Conservation (phyloP, 2,329 filamentous ascomycete genomes). For the Verticillium tricorpus region DNA sequence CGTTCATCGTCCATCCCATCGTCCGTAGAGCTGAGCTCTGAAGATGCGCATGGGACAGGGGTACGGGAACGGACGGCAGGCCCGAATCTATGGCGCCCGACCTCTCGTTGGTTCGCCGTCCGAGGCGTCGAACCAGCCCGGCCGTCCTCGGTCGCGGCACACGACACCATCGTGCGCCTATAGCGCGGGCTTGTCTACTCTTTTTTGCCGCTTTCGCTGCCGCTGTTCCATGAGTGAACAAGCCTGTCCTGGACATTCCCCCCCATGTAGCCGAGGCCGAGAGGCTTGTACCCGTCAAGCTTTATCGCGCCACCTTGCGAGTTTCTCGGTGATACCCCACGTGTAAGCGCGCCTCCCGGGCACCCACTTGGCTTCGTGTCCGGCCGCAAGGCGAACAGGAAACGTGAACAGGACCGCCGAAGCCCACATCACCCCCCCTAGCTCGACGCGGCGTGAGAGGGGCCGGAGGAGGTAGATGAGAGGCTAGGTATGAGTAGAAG, state of each 20-base stretch:
- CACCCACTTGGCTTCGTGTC: background rate
- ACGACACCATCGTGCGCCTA: background rate
- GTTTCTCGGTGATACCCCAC: background rate
- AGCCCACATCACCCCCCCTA: background rate
- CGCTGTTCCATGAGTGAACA: too few relatives aligned
- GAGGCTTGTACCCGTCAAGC: too few relatives aligned
- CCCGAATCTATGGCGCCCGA: background rate
- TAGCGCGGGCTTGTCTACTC: background rate
- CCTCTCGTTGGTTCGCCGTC: background rate
- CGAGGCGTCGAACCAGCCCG: background rate
- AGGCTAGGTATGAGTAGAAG: background rate
- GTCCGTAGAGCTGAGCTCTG: background rate
- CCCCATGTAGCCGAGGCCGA: too few relatives aligned
- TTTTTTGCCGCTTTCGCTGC: too few relatives aligned
- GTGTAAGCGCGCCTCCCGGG: background rate
- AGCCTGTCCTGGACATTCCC: too few relatives aligned
- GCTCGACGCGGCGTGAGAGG: background rate
- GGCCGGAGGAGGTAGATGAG: background rate
- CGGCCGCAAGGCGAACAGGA: background rate
- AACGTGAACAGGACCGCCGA: background rate
- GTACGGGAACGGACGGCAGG: background rate
- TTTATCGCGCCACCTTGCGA: background rate
- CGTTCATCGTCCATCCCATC: background rate
- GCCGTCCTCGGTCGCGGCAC: background rate
- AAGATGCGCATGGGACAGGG: background rate